Evolutionary conservation across 495 filamentous ascomycete species (phyloP).

Genomic region (Letharia lupina): DNA sequence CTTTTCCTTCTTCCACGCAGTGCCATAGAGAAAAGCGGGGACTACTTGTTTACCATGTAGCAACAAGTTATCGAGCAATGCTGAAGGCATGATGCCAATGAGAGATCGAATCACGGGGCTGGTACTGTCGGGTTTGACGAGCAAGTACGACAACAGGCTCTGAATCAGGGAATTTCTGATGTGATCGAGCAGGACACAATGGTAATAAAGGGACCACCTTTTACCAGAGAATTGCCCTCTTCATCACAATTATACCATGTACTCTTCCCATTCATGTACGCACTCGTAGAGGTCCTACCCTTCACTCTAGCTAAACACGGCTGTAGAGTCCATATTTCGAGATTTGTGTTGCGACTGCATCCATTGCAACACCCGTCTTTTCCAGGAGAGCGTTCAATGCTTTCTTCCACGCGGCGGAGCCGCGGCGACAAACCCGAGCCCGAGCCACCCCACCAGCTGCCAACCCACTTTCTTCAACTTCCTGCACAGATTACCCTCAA

Average conservation of each 20-base stretch:
- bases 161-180: neutral
- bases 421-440: neutral
- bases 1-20: slow-evolving; percentile 76
- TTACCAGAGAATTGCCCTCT: neutral
- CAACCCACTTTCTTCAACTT: neutral
- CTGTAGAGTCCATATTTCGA: neutral
- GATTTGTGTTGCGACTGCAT: neutral
- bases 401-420: too few species aligned
- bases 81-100: slow-evolving; percentile 8
- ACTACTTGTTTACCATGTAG: slow-evolving; percentile 7
- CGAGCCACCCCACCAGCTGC: neutral
- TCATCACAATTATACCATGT: neutral
- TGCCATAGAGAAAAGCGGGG: slow-evolving; percentile 59
- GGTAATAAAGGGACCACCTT: neutral
- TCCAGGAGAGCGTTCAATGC: too few species aligned
- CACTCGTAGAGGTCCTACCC: neutral
- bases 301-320: neutral
- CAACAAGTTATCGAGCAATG: slow-evolving; percentile 6
- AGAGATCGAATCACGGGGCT: neutral
- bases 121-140: neutral
- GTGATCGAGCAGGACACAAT: neutral
- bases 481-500: neutral
- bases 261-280: neutral
- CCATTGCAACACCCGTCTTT: neutral
- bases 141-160: neutral